These are phyloP conservation scores for Kalmusia sp. DNA, from an alignment of 2,329 filamentous ascomycete species.

Conservation along the genomic window DNA sequence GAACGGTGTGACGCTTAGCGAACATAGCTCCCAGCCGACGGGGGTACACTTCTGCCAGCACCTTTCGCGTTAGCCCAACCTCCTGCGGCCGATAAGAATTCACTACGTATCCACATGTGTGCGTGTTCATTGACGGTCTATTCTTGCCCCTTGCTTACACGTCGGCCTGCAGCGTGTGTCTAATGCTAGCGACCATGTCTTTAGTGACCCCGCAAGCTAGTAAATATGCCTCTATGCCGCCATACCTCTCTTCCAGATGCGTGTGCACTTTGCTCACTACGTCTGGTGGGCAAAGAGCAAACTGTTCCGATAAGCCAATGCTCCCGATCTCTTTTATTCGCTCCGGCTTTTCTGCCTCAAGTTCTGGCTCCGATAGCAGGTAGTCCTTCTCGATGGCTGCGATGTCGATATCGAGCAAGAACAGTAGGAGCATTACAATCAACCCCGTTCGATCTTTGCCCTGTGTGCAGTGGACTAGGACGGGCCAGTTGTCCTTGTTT, in stretches of 20 bases:
- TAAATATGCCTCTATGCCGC: conserved; percentile 72
- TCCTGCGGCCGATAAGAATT: neutral
- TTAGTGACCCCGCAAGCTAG: conserved; percentile 61
- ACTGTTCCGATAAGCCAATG: conserved; percentile 73
- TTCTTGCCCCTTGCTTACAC: too few species aligned
- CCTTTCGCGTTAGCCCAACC: conserved; percentile 4
- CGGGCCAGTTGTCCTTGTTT: conserved; percentile 62
- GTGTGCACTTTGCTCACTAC: conserved; percentile 67
- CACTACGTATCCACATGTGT: conserved; percentile 2
- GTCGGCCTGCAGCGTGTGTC: conserved; percentile 36
- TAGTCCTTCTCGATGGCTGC: conserved; percentile 76
- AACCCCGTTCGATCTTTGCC: conserved; percentile 87
- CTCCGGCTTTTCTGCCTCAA: conserved; percentile 67
- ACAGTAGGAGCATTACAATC: conserved; percentile 70
- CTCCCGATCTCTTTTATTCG: conserved; percentile 72
- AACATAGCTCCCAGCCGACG: conserved; percentile 25
- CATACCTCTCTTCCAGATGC: conserved; percentile 69
- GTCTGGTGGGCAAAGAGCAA: conserved; percentile 69
- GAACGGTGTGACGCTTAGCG: conserved; percentile 36
- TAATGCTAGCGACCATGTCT: conserved; percentile 46
- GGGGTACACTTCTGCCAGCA: neutral
- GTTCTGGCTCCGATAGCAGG: conserved; percentile 65
- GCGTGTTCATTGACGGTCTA: neutral
- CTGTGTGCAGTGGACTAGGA: conserved; percentile 84
- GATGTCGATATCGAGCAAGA: conserved; percentile 65